These are phyloP conservation scores for Nicotiana rustica DNA, from an alignment of 305 asterid genomes.

Conservation along the genomic window DNA sequence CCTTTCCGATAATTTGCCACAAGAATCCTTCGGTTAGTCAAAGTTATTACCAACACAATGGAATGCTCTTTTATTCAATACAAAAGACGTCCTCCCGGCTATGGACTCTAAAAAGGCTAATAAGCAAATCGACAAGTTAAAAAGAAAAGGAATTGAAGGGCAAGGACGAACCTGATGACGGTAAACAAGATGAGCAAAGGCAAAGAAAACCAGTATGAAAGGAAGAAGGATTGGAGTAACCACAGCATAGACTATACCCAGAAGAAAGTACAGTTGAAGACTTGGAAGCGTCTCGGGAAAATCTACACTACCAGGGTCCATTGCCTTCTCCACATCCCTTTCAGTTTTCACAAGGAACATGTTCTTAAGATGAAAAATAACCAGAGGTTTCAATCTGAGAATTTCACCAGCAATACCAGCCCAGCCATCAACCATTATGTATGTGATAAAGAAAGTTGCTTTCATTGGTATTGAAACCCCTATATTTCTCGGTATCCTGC, in stretches of 20 bases:
- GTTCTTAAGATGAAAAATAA: conserved; percentile 83
- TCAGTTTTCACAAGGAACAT: conserved; percentile 87
- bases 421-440: conserved; percentile 97
- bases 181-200: conserved; percentile 89
- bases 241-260: conserved; percentile 88
- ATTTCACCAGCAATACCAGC: conserved; percentile 93
- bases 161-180: conserved; percentile 84
- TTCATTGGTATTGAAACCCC: conserved; percentile 98
- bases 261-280: conserved; percentile 87
- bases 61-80: not conserved
- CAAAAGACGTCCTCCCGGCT: not conserved
- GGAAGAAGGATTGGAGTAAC: conserved; percentile 97
- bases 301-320: conserved; percentile 87
- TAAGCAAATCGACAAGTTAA: not conserved
- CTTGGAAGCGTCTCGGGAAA: conserved; percentile 81
- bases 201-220: conserved; percentile 85
- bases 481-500: conserved; percentile 90
- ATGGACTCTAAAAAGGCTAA: not conserved
- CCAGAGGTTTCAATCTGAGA: conserved; percentile 78
- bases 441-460: conserved; percentile 92
- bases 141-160: not conserved
- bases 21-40: conserved; percentile 9
- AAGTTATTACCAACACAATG: not conserved
- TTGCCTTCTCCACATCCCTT: conserved; percentile 85
- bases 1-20: not conserved